phyloP scores from a whole-genome alignment of 148 eudicot species.

The Limonium bicolor region DNA sequence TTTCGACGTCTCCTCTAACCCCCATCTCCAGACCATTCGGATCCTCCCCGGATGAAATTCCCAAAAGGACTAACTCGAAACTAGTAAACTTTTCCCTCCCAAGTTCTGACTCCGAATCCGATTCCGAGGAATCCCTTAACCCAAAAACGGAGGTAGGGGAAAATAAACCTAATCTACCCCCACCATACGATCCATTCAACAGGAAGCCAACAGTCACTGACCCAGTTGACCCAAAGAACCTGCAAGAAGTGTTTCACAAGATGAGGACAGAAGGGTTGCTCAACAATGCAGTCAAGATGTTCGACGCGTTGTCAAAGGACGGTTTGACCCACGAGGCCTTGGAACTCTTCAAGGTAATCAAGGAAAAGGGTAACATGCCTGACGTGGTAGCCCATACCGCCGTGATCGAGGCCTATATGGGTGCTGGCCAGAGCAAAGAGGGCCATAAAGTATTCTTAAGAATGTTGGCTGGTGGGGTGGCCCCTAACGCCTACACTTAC shows the following conservation, averaged over 20 bases:
- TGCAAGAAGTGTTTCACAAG: constrained; percentile 55
- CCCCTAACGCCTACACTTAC: constrained; percentile 59
- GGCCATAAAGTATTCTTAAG: constrained; percentile 32
- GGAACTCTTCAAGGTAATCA: constrained; percentile 42
- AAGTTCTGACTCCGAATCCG: constrained; percentile 33
- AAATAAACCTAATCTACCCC: constrained; percentile 25
- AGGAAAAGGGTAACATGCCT: constrained; percentile 64
- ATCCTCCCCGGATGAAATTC: neutral
- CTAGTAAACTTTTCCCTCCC: constrained; percentile 44
- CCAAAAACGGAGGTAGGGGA: no score
- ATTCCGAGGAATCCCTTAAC: constrained; percentile 9
- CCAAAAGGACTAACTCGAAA: neutral
- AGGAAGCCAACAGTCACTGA: constrained; percentile 27
- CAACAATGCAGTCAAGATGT: constrained; percentile 74
- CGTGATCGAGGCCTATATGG: constrained; percentile 56
- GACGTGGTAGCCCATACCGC: constrained; percentile 81
- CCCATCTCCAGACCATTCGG: neutral
- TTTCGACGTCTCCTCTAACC: neutral
- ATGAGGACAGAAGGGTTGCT: constrained; percentile 42
- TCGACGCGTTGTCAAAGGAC: constrained; percentile 78
- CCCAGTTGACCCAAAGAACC: constrained; percentile 44
- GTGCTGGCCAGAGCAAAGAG: constrained; percentile 46
- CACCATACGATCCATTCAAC: constrained; percentile 65
- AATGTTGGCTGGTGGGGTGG: constrained; percentile 43
- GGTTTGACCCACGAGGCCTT: constrained; percentile 71